These are phyloP conservation scores for Candida manassasensis DNA, from an alignment of 805 yeast genomes.

Conservation along the genomic window DNA sequence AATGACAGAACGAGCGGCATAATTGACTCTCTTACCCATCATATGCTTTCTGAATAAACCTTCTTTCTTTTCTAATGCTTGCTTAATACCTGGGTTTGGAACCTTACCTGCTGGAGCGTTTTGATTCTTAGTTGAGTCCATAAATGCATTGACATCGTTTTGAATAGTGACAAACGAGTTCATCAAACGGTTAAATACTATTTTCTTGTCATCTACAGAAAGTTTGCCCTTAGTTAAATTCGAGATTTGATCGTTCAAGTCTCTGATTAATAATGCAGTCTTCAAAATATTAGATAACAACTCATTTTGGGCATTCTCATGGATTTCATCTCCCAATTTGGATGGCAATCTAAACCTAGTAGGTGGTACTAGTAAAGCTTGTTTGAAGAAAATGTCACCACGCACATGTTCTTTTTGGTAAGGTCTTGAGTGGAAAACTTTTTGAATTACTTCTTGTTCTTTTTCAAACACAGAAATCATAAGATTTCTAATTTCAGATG, in stretches of 20 bases:
- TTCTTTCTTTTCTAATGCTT: constrained; percentile 96
- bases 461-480: constrained; percentile 68
- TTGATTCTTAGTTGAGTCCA: constrained; percentile 88
- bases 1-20: constrained; percentile 98
- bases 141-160: constrained; percentile 89
- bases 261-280: constrained; percentile 78
- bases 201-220: constrained; percentile 62
- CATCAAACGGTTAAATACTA: constrained; percentile 84
- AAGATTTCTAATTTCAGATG: constrained; percentile 81
- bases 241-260: constrained; percentile 79
- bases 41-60: constrained; percentile 97
- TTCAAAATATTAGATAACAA: constrained; percentile 73
- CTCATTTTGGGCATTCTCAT: constrained; percentile 92
- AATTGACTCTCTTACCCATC: constrained; percentile 99
- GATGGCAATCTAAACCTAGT: constrained; percentile 97
- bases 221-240: constrained; percentile 33
- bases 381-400: constrained; percentile 87
- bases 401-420: constrained; percentile 39
- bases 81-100: constrained; percentile 94
- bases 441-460: constrained; percentile 66
- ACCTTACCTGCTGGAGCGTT: constrained; percentile 60
- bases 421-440: constrained; percentile 82
- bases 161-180: constrained; percentile 93
- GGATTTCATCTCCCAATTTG: constrained; percentile 92
- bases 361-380: constrained; percentile 88